Evolutionary conservation across 2,329 filamentous ascomycete species (phyloP).

Genomic region (Pseudopyricularia cyperi): DNA sequence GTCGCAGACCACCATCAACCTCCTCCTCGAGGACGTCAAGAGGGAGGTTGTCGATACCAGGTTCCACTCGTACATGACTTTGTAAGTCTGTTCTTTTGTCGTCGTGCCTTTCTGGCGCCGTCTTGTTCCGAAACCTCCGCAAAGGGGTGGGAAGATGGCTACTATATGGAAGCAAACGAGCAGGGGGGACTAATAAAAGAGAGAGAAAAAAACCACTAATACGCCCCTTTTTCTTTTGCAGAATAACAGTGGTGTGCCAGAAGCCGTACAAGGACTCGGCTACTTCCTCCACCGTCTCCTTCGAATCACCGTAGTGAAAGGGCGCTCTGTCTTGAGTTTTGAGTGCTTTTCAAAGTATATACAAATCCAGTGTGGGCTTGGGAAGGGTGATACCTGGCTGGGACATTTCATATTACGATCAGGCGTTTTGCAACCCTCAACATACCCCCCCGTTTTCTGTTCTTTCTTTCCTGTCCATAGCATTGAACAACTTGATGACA

Average conservation of each 20-base stretch:
- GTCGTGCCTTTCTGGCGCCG: neutral
- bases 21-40: slow-evolving; percentile 10
- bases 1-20: slow-evolving; percentile 11
- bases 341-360: too few relatives aligned
- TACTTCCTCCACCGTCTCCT: neutral
- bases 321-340: too few relatives aligned
- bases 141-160: too few relatives aligned
- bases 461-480: too few relatives aligned
- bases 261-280: neutral
- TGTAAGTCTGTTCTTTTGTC: slow-evolving; percentile 10
- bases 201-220: neutral
- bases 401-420: too few relatives aligned
- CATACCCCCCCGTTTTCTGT: too few relatives aligned
- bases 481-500: too few relatives aligned
- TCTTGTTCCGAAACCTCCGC: too few relatives aligned
- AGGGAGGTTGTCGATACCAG: slow-evolving; percentile 14
- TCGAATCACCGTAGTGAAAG: too few relatives aligned
- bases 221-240: neutral
- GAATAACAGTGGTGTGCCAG: neutral
- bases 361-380: too few relatives aligned
- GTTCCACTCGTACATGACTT: slow-evolving; percentile 15
- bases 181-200: neutral
- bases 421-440: too few relatives aligned
- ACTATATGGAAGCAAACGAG: neutral
- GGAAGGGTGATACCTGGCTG: too few relatives aligned